These are phyloP conservation scores for Acer yangbiense DNA, from an alignment of 345 rosid genomes.

Conservation along the genomic window DNA sequence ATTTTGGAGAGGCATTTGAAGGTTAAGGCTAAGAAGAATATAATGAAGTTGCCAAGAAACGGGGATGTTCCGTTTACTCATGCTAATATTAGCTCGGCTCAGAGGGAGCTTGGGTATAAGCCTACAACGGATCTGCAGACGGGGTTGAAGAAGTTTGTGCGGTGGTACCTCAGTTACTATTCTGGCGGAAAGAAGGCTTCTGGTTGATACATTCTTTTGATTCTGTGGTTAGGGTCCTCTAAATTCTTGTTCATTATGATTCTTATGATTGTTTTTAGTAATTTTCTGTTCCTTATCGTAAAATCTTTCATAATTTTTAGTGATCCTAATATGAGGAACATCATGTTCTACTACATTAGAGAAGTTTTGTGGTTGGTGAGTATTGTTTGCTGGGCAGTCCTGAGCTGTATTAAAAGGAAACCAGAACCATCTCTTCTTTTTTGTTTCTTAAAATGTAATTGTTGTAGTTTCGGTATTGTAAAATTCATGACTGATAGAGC, in stretches of 20 bases:
- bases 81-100: slow-evolving; percentile 86
- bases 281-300: slow-evolving; percentile 31
- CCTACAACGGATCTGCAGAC: slow-evolving; percentile 87
- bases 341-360: slow-evolving; percentile 25
- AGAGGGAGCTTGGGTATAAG: slow-evolving; percentile 77
- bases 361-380: slow-evolving; percentile 45
- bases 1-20: slow-evolving; percentile 85
- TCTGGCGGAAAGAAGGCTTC: slow-evolving; percentile 58
- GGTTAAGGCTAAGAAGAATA: slow-evolving; percentile 77
- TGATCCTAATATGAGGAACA: slow-evolving; percentile 33
- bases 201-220: slow-evolving; percentile 39
- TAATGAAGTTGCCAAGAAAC: slow-evolving; percentile 83
- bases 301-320: slow-evolving; percentile 34
- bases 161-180: slow-evolving; percentile 85
- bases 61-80: slow-evolving; percentile 94
- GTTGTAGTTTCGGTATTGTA: slow-evolving; percentile 47
- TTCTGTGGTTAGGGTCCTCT: slow-evolving; percentile 36
- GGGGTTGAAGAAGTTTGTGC: slow-evolving; percentile 87
- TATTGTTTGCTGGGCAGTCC: slow-evolving; percentile 32
- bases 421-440: slow-evolving; percentile 28
- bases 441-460: slow-evolving; percentile 40
- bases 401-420: slow-evolving; percentile 32
- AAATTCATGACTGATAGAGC: slow-evolving; percentile 44
- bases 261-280: slow-evolving; percentile 50
- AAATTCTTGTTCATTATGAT: slow-evolving; percentile 45